Conservation (phyloP, 192 early-diverging fungal genomes). For the Rhizophagus sp. region DNA sequence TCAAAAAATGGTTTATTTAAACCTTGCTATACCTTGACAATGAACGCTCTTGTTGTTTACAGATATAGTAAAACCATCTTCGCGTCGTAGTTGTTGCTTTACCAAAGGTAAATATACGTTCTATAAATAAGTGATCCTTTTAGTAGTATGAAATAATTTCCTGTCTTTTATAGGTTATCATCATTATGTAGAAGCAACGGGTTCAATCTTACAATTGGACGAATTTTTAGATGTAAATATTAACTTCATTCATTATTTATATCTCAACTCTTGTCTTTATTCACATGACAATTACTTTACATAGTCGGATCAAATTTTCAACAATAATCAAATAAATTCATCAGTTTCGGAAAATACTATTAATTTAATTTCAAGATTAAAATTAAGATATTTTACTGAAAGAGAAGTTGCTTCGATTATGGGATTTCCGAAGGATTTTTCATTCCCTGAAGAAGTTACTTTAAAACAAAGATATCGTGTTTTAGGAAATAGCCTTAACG, state of each 20-base stretch:
- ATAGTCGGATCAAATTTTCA: conserved; percentile 8
- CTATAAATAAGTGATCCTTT: too few relatives aligned
- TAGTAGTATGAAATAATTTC: too few relatives aligned
- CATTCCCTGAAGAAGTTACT: conserved; percentile 68
- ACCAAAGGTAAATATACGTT: conserved; percentile 58
- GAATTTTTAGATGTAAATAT: conserved; percentile 49
- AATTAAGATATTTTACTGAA: conserved; percentile 57
- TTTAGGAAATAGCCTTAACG: conserved; percentile 90
- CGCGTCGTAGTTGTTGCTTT: conserved; percentile 73
- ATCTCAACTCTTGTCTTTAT: not conserved
- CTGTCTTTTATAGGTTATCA: conserved; percentile 53
- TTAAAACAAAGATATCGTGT: conserved; percentile 80
- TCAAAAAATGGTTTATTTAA: not conserved
- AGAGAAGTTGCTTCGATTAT: conserved; percentile 74
- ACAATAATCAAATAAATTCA: not conserved
- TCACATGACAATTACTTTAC: not conserved
- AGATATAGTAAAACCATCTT: conserved; percentile 67
- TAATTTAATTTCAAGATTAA: conserved; percentile 21
- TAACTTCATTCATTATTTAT: not conserved
- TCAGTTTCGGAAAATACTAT: not conserved
- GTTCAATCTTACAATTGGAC: conserved; percentile 56
- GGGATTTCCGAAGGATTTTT: conserved; percentile 76
- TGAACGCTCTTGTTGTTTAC: not conserved
- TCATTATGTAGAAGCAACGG: conserved; percentile 63
- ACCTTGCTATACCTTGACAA: too few relatives aligned